A percentile compares a stretch with the other conserved stretches of the same genome.
Evolutionary conservation across 331 rosid species (phyloP).

Genomic region (Acacia pycnantha): DNA sequence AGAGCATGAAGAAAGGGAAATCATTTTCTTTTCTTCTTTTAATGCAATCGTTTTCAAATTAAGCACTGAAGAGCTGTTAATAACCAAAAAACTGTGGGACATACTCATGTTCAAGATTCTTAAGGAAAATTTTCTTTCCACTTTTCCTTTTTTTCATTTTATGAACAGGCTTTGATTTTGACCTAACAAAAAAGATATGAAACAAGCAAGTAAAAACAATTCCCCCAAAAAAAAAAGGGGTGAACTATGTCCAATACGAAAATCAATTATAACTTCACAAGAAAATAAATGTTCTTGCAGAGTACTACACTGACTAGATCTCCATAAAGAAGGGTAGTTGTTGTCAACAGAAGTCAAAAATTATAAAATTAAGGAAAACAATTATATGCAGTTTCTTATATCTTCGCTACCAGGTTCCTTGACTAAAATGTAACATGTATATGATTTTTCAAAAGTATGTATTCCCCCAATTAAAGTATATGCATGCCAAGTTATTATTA

Average conservation of each 20-base stretch:
- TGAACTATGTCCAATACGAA: slow-evolving; percentile 8
- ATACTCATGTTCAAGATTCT: too few species aligned
- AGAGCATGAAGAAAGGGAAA: too few species aligned
- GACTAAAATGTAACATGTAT: background rate
- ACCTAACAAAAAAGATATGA: too few species aligned
- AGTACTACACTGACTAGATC: slow-evolving; percentile 1
- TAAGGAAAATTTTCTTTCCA: too few species aligned
- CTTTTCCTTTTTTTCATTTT: too few species aligned
- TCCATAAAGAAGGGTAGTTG: slow-evolving; percentile 11
- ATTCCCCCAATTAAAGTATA: background rate
- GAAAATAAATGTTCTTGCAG: background rate
- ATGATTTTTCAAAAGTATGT: background rate
- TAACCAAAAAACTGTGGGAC: too few species aligned
- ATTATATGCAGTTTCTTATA: background rate
- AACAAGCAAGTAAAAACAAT: too few species aligned
- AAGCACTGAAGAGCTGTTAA: too few species aligned
- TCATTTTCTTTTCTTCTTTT: too few species aligned
- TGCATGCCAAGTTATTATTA: background rate
- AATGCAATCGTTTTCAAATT: too few species aligned
- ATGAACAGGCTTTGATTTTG: too few species aligned
- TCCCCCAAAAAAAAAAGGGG: background rate
- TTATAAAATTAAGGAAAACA: background rate
- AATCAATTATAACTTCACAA: background rate
- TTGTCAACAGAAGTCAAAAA: background rate
- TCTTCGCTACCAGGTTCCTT: background rate